Base-by-base conservation (phyloP, 2,329 filamentous ascomycete genomes). In the Alternaria hordeiaustralica region DNA sequence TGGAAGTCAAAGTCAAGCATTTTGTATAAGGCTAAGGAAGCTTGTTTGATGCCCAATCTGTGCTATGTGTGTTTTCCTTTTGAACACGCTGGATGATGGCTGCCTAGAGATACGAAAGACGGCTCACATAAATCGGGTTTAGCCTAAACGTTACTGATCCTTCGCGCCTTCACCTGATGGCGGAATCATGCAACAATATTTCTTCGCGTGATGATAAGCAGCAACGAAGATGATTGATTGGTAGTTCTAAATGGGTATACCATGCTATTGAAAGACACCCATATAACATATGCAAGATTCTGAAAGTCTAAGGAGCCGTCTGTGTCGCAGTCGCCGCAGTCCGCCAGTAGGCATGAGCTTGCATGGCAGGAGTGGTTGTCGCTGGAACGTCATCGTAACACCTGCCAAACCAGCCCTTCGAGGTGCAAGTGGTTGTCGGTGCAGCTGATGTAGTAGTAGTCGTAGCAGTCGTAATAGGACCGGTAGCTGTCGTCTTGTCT, bases 1-100 rank as follows among this genome's bases (percentile, higher is more conserved):
- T 92, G 87, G 85, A 92, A 92, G 78, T 89, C 84, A 82, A 80
- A 71, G 15, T 92, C 92, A 80, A 81, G 89, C 5, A 76, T 77
- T 11, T 53, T 65, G 49, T 10, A 13, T 1, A 23, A 53, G 28
- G 23, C n/a, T 30, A 18, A 21, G 53, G 6, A 25, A 18, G 26
- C 15, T 36, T 21, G 7, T 18, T 54, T 11, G 21, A 20, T 15
- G 18, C 4, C 47, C 47, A 23, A 46, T n/a, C 8, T 46, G 20
- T 13, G 44, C 44, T 46, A 4, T 8, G 7, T 23, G 20, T 7
- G 12, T 23, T 13, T 51, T 10, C 5, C 13, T 12, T 20, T 4
- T 51, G 10, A 20, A 51, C 12, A 46, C 20, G 9, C 47, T 33
- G 7, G 3, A 6, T 33, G 18, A 15, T 51, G 26, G 47, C 18